A percentile compares a stretch with the other conserved stretches of the same genome.
Evolutionary conservation across 2,329 filamentous ascomycete species (phyloP).

Genomic region (Tricladium varicosporioides): DNA sequence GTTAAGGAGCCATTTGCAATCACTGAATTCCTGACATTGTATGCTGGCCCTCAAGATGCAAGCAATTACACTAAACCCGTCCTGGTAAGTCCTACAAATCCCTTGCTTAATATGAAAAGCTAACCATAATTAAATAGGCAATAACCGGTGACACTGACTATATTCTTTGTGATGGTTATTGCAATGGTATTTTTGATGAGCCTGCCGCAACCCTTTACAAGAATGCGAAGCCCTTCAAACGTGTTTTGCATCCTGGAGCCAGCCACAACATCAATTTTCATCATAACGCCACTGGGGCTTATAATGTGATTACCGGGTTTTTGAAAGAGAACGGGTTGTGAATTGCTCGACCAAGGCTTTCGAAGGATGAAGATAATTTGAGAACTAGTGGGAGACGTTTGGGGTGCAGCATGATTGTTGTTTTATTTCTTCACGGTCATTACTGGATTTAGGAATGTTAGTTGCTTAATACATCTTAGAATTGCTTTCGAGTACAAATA

Average conservation of each 20-base stretch:
- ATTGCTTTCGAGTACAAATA: too few species aligned
- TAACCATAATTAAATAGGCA: neutral
- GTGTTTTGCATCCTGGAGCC: neutral
- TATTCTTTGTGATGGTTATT: neutral
- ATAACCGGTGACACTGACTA: neutral
- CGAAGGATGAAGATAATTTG: too few species aligned
- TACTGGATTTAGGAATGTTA: too few species aligned
- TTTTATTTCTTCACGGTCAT: too few species aligned
- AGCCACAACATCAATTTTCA: constrained; percentile 1
- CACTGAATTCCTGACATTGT: constrained; percentile 21
- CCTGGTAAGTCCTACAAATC: neutral
- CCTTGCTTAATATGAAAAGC: too few species aligned
- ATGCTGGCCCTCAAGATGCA: neutral
- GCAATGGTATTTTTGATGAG: neutral
- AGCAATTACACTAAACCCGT: neutral
- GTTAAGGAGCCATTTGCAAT: constrained; percentile 19
- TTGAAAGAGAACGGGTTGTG: neutral
- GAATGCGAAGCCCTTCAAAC: neutral
- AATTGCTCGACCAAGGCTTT: neutral
- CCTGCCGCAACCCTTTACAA: neutral
- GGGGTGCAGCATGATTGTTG: too few species aligned
- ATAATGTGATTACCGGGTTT: neutral
- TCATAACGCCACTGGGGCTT: constrained; percentile 1
- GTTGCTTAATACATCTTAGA: too few species aligned
- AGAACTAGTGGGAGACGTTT: too few species aligned